Base-by-base conservation (phyloP, 2,329 filamentous ascomycete species). In the Colletotrichum aenigma region DNA sequence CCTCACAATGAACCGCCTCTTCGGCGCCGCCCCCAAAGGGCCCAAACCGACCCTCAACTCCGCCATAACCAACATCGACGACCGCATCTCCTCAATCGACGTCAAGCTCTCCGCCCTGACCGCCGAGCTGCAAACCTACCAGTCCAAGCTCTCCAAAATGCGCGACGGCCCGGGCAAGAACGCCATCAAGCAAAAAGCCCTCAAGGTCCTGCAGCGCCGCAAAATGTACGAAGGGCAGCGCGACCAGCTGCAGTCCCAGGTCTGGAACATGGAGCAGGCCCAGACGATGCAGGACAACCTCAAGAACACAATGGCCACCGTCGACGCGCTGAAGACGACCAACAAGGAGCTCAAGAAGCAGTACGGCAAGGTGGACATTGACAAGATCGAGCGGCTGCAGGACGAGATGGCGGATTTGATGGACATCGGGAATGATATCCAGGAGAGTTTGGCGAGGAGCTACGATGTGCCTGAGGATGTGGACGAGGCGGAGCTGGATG, bases 221-320 rank as follows among this genome's bases (percentile, higher is more conserved):
- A 98, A 98, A 84, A 94, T 96, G 86, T 98, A 98, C 91, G 97
- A 99, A 86, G 90, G 92, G 5, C 96, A 98, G 86, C 95, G 96
- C 78, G 96, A 98, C 81, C 96, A 98, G 86, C 92, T 98, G 70
- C 94, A 98, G 86, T 91, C 94, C 78, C 97, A 99, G 87, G 95
- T 95, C 26, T 98, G 96, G 96, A 98, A 98, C 87, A 98, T 99
- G 96, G 96, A 98, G 87, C 96, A 98, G 86, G 96, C 96, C 4
- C 94, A 94, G 83, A 97, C 96, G 91, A 98, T 98, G 96, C 96
- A 98, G 87, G 96, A 98, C 87, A 98, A 98, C 83, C 91, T 99
- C 69, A 97, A 97, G 85, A 98, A 98, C 85, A 96, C 97, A 78
- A 98, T 98, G 96, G 97, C 96, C 21, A 98, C 97, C 32, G 96